Conservation (phyloP, 2,329 filamentous ascomycete genomes). For the Bertia moriformis region DNA sequence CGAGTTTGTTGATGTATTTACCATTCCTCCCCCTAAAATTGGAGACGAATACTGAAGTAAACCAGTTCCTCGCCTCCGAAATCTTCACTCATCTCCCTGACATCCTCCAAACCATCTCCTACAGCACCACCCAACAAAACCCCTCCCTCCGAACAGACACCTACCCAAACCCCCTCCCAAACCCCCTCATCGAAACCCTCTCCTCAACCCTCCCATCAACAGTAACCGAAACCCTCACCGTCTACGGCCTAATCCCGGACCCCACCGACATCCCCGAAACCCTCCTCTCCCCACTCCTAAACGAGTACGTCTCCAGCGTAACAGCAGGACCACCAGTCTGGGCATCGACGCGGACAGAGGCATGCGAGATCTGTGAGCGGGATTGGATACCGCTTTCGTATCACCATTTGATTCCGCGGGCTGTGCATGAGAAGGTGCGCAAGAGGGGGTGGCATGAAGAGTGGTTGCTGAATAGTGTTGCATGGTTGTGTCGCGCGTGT, state of each 20-base stretch:
- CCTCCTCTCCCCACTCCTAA: slow-evolving; percentile 35
- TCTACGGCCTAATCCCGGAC: slow-evolving; percentile 31
- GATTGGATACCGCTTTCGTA: slow-evolving; percentile 51
- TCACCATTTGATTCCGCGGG: slow-evolving; percentile 51
- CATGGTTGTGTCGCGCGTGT: slow-evolving; percentile 55
- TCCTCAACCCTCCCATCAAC: slow-evolving; percentile 23
- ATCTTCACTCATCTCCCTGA: slow-evolving; percentile 38
- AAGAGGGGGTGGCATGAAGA: slow-evolving; percentile 54
- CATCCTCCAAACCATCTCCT: slow-evolving; percentile 33
- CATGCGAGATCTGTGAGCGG: slow-evolving; percentile 49
- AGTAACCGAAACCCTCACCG: slow-evolving; percentile 35
- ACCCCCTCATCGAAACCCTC: slow-evolving; percentile 22
- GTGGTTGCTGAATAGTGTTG: slow-evolving; percentile 47
- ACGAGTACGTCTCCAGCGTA: slow-evolving; percentile 31
- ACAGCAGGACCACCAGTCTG: slow-evolving; percentile 40
- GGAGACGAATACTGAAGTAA: neutral
- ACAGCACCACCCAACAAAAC: slow-evolving; percentile 28
- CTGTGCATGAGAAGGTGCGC: slow-evolving; percentile 42
- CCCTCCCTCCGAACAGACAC: slow-evolving; percentile 21
- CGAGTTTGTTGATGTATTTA: slow-evolving; percentile 1
- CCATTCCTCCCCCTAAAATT: neutral
- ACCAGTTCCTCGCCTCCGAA: slow-evolving; percentile 44
- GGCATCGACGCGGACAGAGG: slow-evolving; percentile 26
- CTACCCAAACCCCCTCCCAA: slow-evolving; percentile 19
- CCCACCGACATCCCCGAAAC: slow-evolving; percentile 17